Evolutionary conservation across 768 basidiomycete genomes (phyloP).

Genomic region (Hebeloma cylindrosporum): DNA sequence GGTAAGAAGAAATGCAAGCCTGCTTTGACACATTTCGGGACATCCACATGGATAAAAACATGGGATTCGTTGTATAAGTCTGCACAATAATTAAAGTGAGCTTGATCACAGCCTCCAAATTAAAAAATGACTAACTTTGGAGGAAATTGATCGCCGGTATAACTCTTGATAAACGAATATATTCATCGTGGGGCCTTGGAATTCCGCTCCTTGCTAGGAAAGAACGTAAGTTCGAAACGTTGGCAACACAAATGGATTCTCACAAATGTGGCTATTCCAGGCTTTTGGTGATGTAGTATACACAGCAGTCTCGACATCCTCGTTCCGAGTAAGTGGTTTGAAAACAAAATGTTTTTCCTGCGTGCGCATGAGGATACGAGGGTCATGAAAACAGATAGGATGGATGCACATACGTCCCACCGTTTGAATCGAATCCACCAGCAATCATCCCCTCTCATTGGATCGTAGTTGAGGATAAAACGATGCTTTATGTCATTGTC

Average conservation of each 20-base stretch:
- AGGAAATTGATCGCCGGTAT: conserved; percentile 16
- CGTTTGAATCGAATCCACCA: conserved; percentile 23
- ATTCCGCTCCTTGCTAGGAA: conserved; percentile 23
- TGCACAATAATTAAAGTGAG: not conserved
- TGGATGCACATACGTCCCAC: conserved; percentile 17
- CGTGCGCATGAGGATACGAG: not conserved
- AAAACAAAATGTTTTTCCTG: conserved; percentile 18
- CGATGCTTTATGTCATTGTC: conserved; percentile 17
- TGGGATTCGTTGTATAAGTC: conserved; percentile 13
- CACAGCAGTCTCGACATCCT: conserved; percentile 9
- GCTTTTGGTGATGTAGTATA: conserved; percentile 19
- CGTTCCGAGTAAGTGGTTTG: conserved; percentile 10
- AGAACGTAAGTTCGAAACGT: not conserved
- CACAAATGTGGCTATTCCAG: conserved; percentile 21
- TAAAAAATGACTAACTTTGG: conserved; percentile 8
- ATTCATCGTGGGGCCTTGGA: conserved; percentile 17
- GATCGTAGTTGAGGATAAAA: conserved; percentile 16
- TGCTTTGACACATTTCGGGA: conserved; percentile 8
- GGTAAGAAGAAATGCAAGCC: conserved; percentile 23
- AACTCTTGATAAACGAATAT: conserved; percentile 19
- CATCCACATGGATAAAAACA: conserved; percentile 22
- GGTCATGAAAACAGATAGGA: not conserved
- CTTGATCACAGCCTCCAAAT: not conserved
- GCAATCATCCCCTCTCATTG: conserved; percentile 8
- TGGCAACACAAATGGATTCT: not conserved